Evolutionary conservation across 108 stramenopile species (phyloP), one percentile per base, ranked within the genome.

Genomic region (Craspedostauros australis): DNA sequence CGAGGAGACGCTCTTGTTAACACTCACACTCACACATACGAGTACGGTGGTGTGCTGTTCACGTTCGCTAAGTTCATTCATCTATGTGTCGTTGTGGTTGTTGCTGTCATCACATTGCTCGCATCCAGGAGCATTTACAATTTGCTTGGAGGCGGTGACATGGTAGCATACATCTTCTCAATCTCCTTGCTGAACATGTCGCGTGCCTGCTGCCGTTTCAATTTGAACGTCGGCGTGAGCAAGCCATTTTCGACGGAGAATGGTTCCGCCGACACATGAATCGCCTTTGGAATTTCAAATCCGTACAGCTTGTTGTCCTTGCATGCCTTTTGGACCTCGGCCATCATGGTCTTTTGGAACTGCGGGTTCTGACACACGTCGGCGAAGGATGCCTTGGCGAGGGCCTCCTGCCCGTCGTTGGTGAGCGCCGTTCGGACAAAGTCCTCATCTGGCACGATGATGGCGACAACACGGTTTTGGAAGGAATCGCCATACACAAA

Each of bases 401-500:
- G 45, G 7, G 38, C 24, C 9, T 65, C 55, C 3, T 49, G 51
- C 21, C 56, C 67, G 18, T 64, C 52, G 1, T 40, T 49, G 42
- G 48, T 40, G 0, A 82, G 76, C 76, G 81, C 66, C 22, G 54
- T 64, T 37, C 82, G 70, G 7, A 75, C 69, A 8, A 75, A 74
- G 22, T 98, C 97, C 65, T 88, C 80, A 54, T 98, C 97, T 4
- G 95, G 97, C 11, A 96, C 91, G 20, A 95, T 54, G 26, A 98
- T 72, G 6, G 91, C 94, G 18, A 98, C 95, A 24, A 95, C 74
- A 47, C 50, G 70, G 46, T 68, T 91, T 58, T 95, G 86, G 9
- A 83, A 76, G 5, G 92, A 94, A 70, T 97, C 96, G 0, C 97
- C 97, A 64, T 97, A 77, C 7, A 98, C 93, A 64, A 95, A 98